Evolutionary conservation across 495 filamentous ascomycete genomes (phyloP).

Genomic region (Hyaloscypha variabilis): DNA sequence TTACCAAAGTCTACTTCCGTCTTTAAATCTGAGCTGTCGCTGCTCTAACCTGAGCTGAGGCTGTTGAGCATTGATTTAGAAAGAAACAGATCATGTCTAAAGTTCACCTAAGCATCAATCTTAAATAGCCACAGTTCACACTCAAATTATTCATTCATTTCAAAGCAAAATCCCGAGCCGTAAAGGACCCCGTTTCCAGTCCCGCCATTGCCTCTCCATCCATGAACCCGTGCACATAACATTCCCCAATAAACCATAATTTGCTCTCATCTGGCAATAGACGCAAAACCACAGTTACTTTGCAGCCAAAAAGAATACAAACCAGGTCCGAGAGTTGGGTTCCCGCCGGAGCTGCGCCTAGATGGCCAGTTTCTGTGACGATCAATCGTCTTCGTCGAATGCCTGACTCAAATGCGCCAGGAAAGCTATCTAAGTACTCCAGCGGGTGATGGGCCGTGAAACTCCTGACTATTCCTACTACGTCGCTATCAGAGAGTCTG

Average conservation of each 20-base stretch:
- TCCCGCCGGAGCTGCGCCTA: conserved; percentile 3
- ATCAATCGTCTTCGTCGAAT: neutral
- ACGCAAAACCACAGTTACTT: conserved; percentile 19
- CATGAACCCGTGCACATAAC: conserved; percentile 22
- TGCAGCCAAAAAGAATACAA: conserved; percentile 22
- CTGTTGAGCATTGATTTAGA: too few relatives aligned
- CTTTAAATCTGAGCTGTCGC: too few relatives aligned
- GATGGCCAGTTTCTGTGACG: neutral
- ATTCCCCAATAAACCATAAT: conserved; percentile 15
- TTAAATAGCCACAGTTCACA: too few relatives aligned
- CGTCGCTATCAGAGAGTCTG: neutral
- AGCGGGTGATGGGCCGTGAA: neutral
- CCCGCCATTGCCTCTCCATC: conserved; percentile 12
- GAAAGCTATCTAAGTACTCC: neutral
- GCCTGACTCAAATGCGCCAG: neutral
- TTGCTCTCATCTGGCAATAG: neutral
- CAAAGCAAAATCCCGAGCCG: too few relatives aligned
- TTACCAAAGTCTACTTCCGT: too few relatives aligned
- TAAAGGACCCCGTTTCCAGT: too few relatives aligned
- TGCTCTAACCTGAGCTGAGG: too few relatives aligned
- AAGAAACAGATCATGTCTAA: too few relatives aligned
- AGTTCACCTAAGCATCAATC: too few relatives aligned
- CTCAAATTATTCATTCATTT: too few relatives aligned
- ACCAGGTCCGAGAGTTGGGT: conserved; percentile 12
- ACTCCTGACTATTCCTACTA: neutral